Conservation (phyloP, 208 protist genomes). For the Wallacemonas sp. region DNA sequence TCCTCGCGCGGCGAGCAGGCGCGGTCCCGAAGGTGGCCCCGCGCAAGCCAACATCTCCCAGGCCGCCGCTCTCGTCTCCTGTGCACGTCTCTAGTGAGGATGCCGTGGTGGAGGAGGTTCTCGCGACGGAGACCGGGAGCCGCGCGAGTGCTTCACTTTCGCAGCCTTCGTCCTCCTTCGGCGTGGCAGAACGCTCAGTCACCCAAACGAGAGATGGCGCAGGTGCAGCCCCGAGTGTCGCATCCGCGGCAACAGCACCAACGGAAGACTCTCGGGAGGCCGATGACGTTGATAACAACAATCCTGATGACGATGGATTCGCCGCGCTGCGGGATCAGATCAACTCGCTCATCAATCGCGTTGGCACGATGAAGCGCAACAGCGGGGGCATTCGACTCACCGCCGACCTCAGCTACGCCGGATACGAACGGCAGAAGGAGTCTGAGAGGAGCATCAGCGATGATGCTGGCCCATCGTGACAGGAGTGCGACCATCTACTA, state of each 20-base stretch:
- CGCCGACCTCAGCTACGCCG: constrained; percentile 66
- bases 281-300: too few species aligned
- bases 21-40: background rate
- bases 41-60: background rate
- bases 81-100: background rate
- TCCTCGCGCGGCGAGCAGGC: background rate
- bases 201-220: too few species aligned
- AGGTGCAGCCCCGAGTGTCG: too few species aligned
- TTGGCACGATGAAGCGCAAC: constrained; percentile 43
- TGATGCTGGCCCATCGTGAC: background rate
- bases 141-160: background rate
- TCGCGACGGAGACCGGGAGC: background rate
- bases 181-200: too few species aligned
- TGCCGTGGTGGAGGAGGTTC: constrained; percentile 1
- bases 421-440: constrained; percentile 51
- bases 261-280: too few species aligned
- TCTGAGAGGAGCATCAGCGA: background rate
- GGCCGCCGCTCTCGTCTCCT: background rate
- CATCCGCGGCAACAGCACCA: background rate
- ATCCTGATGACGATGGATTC: constrained; percentile 10
- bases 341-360: constrained; percentile 23
- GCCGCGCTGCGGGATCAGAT: constrained; percentile 45
- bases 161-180: too few species aligned
- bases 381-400: constrained; percentile 45
- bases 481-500: background rate